A percentile compares a stretch with the other conserved stretches of the same genome.
phyloP scores from a whole-genome alignment of 2,329 filamentous ascomycete species.

The Scytalidium lignicola region DNA sequence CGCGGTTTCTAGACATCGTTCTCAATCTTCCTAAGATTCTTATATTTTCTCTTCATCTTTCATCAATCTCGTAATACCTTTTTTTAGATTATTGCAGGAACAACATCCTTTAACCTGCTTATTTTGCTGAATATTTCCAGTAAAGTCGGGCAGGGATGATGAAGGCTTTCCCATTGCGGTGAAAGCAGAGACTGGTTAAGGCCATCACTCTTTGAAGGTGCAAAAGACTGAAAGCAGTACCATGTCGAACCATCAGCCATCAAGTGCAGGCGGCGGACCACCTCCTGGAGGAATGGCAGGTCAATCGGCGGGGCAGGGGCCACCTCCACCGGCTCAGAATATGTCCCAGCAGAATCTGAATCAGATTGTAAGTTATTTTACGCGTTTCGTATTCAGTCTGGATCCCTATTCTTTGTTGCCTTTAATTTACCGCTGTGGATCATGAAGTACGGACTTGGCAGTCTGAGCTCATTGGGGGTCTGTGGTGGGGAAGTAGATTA shows the following conservation, averaged over 20 bases:
- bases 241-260: conserved; percentile 34
- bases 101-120: neutral
- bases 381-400: neutral
- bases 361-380: conserved; percentile 70
- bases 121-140: neutral
- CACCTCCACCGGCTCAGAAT: conserved; percentile 38
- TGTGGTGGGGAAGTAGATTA: too few species aligned
- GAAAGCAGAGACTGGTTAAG: neutral
- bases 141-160: neutral
- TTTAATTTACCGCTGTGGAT: too few species aligned
- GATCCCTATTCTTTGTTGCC: too few species aligned
- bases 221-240: neutral
- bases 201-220: neutral
- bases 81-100: neutral
- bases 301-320: conserved; percentile 41
- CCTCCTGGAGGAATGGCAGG: conserved; percentile 35
- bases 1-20: neutral
- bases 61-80: neutral
- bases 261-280: conserved; percentile 29
- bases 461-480: too few species aligned
- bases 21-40: neutral
- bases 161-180: neutral
- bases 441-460: too few species aligned
- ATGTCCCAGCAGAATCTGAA: conserved; percentile 89
- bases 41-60: neutral